Evolutionary conservation across 2,329 filamentous ascomycete species (phyloP).

Genomic region (Curvularia sp.): DNA sequence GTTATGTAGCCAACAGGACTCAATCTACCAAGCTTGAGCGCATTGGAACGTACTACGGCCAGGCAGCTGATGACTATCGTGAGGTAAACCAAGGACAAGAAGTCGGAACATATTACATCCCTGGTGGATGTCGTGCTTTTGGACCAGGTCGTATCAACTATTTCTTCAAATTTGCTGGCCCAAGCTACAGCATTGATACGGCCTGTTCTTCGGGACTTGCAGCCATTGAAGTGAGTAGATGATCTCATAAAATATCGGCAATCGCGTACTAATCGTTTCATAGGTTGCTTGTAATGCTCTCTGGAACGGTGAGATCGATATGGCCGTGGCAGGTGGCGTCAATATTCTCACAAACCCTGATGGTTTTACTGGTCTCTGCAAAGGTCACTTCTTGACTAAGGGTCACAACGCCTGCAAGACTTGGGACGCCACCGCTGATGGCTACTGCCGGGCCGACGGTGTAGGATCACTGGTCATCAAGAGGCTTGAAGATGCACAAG

Average conservation of each 20-base stretch:
- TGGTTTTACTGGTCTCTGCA: slow-evolving; percentile 32
- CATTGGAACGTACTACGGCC: slow-evolving; percentile 47
- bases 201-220: slow-evolving; percentile 49
- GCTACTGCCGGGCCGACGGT: slow-evolving; percentile 45
- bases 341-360: slow-evolving; percentile 43
- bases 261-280: neutral
- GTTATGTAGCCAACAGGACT: slow-evolving; percentile 38
- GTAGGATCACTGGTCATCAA: slow-evolving; percentile 44
- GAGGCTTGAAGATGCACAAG: slow-evolving; percentile 41
- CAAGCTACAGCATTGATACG: slow-evolving; percentile 52
- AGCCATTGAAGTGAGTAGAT: slow-evolving; percentile 22
- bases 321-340: slow-evolving; percentile 34
- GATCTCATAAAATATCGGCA: no score
- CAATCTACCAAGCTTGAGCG: slow-evolving; percentile 35
- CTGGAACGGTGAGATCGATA: slow-evolving; percentile 37
- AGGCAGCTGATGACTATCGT: slow-evolving; percentile 41
- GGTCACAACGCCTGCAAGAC: slow-evolving; percentile 40
- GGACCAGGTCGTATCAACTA: slow-evolving; percentile 58
- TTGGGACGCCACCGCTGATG: slow-evolving; percentile 42
- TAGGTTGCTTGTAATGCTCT: slow-evolving; percentile 39
- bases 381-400: slow-evolving; percentile 33
- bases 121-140: slow-evolving; percentile 61
- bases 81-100: slow-evolving; percentile 32
- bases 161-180: slow-evolving; percentile 47
- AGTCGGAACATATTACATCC: slow-evolving; percentile 64